Evolutionary conservation across 768 basidiomycete genomes (phyloP).

Genomic region (Exsudoporus frostii): DNA sequence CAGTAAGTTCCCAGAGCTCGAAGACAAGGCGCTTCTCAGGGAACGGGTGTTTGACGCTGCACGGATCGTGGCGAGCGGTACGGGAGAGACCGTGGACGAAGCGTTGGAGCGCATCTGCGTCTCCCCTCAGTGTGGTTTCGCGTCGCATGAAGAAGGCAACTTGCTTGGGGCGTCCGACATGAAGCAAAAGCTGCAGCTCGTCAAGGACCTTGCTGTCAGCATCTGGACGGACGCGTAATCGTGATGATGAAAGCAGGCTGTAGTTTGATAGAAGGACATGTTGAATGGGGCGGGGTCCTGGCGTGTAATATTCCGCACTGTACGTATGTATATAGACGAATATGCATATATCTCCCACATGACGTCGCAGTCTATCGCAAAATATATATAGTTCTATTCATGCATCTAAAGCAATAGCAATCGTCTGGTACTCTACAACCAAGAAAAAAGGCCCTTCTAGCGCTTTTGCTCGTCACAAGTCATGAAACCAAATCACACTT

Average conservation of each 20-base stretch:
- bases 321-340: too few relatives aligned
- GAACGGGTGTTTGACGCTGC: slow-evolving; percentile 43
- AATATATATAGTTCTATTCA: background rate
- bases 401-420: background rate
- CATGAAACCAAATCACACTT: background rate
- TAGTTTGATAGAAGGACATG: background rate
- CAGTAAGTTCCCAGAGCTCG: slow-evolving; percentile 42
- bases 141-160: slow-evolving; percentile 46
- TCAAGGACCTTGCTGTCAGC: slow-evolving; percentile 34
- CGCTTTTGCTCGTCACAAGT: background rate
- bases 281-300: too few relatives aligned
- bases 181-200: slow-evolving; percentile 28
- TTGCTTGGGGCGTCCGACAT: slow-evolving; percentile 35
- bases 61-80: slow-evolving; percentile 38
- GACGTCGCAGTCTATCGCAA: background rate
- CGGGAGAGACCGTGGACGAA: slow-evolving; percentile 36
- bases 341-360: background rate
- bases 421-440: background rate
- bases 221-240: slow-evolving; percentile 33
- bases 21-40: slow-evolving; percentile 40
- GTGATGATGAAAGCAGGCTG: background rate
- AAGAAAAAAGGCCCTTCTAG: background rate
- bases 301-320: background rate
- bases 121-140: slow-evolving; percentile 53
- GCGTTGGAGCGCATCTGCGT: slow-evolving; percentile 40